Evolutionary conservation across 306 rosid genomes (phyloP).

Genomic region (Leucaena leucocephala): DNA sequence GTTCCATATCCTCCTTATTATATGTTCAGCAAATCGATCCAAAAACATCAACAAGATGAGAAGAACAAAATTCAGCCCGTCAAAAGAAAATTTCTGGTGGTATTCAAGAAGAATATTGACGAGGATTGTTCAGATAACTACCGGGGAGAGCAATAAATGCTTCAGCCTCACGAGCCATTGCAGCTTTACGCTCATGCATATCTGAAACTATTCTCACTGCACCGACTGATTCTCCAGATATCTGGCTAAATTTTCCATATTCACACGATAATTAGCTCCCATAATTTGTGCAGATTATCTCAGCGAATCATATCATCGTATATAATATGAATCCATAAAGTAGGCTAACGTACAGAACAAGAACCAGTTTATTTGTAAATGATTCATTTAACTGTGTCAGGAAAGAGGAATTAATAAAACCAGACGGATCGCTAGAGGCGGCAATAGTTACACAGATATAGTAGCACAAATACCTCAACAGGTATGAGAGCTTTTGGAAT

Average conservation of each 20-base stretch:
- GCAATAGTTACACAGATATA: conserved; percentile 15
- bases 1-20: conserved; percentile 88
- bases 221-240: conserved; percentile 66
- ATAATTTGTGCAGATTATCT: conserved; percentile 19
- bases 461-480: conserved; percentile 62
- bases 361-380: conserved; percentile 17
- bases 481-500: conserved; percentile 92
- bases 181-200: conserved; percentile 82
- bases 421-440: conserved; percentile 8
- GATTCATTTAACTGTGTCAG: background rate
- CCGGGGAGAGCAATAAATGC: conserved; percentile 82
- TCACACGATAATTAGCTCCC: background rate
- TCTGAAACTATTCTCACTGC: conserved; percentile 68
- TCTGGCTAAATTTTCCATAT: conserved; percentile 46
- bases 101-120: conserved; percentile 12
- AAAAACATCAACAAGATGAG: conserved; percentile 5
- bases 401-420: background rate
- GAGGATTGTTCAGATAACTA: conserved; percentile 29
- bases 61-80: background rate
- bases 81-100: conserved; percentile 11
- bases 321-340: conserved; percentile 8
- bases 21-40: background rate
- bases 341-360: background rate
- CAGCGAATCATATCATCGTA: background rate
- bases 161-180: conserved; percentile 70